Conservation (phyloP, 495 filamentous ascomycete genomes). For the Neurospora tetrasperma region DNA sequence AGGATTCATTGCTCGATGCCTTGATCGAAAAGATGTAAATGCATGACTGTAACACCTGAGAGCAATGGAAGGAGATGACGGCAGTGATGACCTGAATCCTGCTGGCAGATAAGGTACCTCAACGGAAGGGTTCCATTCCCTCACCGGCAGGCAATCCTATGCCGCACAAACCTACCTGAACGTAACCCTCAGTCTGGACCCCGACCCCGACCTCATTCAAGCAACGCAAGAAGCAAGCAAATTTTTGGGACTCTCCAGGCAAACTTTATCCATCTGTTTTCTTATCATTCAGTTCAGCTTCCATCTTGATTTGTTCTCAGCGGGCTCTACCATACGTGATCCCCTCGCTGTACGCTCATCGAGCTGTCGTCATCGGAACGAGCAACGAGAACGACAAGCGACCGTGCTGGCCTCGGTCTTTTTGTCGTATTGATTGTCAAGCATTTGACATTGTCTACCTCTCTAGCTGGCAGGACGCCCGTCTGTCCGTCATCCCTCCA, state of each 20-base stretch:
- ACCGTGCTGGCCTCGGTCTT: background rate
- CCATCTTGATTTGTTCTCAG: background rate
- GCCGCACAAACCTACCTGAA: background rate
- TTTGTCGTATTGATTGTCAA: background rate
- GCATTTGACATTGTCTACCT: background rate
- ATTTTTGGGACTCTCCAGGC: background rate
- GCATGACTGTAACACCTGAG: background rate
- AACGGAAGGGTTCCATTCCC: background rate
- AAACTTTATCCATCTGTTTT: background rate
- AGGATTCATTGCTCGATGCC: background rate
- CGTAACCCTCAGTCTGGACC: background rate
- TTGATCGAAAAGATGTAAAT: background rate
- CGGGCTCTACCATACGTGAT: background rate
- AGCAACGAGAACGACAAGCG: background rate
- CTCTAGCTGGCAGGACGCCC: background rate
- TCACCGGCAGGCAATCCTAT: background rate
- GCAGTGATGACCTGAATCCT: background rate
- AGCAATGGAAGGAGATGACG: background rate
- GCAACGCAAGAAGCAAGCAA: background rate
- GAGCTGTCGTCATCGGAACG: background rate
- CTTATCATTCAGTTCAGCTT: background rate
- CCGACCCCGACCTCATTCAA: background rate
- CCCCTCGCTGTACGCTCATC: background rate
- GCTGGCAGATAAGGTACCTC: too few relatives aligned
- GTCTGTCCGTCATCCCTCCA: background rate